Evolutionary conservation across 257 asterid genomes (phyloP).

Genomic region (Petrea volubilis): DNA sequence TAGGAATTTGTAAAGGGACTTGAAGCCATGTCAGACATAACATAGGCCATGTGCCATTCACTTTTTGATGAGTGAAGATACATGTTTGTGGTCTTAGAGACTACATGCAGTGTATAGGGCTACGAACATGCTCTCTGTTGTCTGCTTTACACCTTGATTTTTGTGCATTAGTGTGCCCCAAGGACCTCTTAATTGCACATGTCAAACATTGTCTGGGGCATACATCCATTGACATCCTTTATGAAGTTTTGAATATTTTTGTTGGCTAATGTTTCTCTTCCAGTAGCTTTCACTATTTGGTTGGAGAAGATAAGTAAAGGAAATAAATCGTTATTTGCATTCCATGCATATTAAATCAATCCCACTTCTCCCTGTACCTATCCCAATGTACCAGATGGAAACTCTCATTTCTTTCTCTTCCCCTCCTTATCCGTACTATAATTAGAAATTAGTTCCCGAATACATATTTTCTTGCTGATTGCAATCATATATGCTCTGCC

Average conservation of each 20-base stretch:
- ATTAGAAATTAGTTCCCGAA: background rate
- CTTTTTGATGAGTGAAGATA: background rate
- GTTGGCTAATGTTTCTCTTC: background rate
- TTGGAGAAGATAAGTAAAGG: background rate
- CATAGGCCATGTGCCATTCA: background rate
- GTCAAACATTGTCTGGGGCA: background rate
- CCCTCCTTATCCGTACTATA: background rate
- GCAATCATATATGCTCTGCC: background rate
- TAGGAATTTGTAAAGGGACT: background rate
- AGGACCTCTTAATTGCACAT: background rate
- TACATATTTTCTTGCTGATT: background rate
- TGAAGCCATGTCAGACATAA: conserved; percentile 10
- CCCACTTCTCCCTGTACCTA: background rate
- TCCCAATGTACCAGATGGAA: background rate
- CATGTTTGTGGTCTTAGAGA: conserved; percentile 1
- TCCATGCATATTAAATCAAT: background rate
- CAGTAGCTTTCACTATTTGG: background rate
- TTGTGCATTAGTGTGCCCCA: background rate
- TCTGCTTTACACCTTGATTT: background rate
- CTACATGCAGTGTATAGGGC: background rate
- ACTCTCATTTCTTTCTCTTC: background rate
- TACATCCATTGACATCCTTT: background rate
- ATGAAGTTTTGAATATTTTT: background rate
- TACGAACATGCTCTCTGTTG: background rate
- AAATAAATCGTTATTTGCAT: background rate